A percentile compares a stretch with the other conserved stretches of the same genome.
Conservation (phyloP, 2,329 filamentous ascomycete species). For the Thielaviopsis populi region DNA sequence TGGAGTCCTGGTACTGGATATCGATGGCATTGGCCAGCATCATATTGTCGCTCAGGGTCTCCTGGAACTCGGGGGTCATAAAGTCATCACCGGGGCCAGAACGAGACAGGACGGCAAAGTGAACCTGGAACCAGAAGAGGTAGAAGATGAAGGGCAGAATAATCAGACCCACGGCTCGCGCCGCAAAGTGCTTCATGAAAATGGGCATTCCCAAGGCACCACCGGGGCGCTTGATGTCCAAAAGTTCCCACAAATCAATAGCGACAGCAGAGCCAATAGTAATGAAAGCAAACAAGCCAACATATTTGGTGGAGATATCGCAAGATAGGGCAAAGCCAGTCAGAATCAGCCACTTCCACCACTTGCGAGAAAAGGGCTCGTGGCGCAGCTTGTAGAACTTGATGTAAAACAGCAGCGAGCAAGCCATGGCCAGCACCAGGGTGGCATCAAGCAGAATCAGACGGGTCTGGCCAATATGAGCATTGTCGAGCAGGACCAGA, state of each 20-base stretch:
- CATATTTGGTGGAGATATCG: constrained; percentile 97
- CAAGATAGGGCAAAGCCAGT: constrained; percentile 91
- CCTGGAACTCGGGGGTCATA: constrained; percentile 97
- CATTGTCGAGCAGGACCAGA: constrained; percentile 88
- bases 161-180: constrained; percentile 73
- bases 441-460: constrained; percentile 91
- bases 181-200: constrained; percentile 80
- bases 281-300: constrained; percentile 91
- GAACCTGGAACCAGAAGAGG: constrained; percentile 99
- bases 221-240: constrained; percentile 72
- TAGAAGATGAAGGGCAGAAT: constrained; percentile 93
- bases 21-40: constrained; percentile 78
- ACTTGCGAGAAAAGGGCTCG: constrained; percentile 78
- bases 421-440: constrained; percentile 87
- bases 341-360: constrained; percentile 98
- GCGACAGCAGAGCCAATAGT: constrained; percentile 87
- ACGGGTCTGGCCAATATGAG: constrained; percentile 90
- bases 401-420: constrained; percentile 86
- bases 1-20: constrained; percentile 79
- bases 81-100: constrained; percentile 96
- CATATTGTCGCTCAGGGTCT: constrained; percentile 85
- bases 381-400: constrained; percentile 96
- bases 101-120: constrained; percentile 75
- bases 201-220: constrained; percentile 65
- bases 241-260: constrained; percentile 88